Percentiles rank a stretch among this genome's conserved stretches.
These are phyloP conservation scores for Pseudotsuga menziesii DNA, from an alignment of 75 land plant species.

Conservation along the genomic window DNA sequence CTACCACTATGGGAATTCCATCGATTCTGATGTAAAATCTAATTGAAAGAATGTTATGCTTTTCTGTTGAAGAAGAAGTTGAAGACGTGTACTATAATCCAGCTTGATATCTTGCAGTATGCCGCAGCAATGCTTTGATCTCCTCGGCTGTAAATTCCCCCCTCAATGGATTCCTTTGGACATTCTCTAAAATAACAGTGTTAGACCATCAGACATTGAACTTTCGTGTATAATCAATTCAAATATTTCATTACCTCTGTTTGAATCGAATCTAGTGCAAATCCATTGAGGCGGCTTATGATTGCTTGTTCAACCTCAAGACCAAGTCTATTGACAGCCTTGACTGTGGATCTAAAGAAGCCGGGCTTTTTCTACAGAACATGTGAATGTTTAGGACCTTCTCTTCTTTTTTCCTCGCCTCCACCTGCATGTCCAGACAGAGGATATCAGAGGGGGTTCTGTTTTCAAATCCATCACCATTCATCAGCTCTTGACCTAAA, in stretches of 20 bases:
- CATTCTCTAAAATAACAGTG: background rate
- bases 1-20: too few relatives aligned
- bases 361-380: constrained; percentile 77
- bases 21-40: too few relatives aligned
- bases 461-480: background rate
- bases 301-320: constrained; percentile 89
- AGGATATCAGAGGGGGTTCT: background rate
- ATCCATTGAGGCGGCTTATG: constrained; percentile 94
- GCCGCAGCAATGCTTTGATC: constrained; percentile 29
- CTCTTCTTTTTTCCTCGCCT: constrained; percentile 69
- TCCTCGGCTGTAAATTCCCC: constrained; percentile 26
- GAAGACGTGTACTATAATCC: too few relatives aligned
- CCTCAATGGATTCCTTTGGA: constrained; percentile 20
- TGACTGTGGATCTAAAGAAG: constrained; percentile 67
- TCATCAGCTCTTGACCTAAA: constrained; percentile 18
- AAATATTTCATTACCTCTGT: constrained; percentile 58
- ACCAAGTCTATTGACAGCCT: constrained; percentile 74
- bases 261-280: constrained; percentile 78
- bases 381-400: constrained; percentile 80
- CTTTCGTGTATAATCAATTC: background rate
- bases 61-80: too few relatives aligned
- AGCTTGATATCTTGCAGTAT: background rate
- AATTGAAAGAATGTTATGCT: too few relatives aligned
- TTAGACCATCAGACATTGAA: background rate
- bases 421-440: constrained; percentile 45